Base-by-base conservation (phyloP, 768 basidiomycete species). In the Termitomyces sp. region DNA sequence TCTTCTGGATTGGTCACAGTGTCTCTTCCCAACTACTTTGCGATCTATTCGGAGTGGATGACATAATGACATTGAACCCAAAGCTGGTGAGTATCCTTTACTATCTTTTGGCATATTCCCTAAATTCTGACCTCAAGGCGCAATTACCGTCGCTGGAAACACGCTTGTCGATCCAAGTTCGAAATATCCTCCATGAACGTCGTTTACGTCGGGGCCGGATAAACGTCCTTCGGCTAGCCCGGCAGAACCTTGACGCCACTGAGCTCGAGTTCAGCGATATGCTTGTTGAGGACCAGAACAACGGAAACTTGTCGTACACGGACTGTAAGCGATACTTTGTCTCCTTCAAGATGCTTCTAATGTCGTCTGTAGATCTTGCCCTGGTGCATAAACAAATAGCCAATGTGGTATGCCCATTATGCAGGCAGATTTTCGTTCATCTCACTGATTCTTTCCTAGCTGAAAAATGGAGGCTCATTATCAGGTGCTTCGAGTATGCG, bases 241-340 rank as follows among this genome's bases (percentile, higher is more conserved):
- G 97, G 9, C 97, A 98, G 67, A 92, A 97, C 66, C 76, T 94
- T 67, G 97, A 99, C 65, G 96, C 84, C 12, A 75, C 84, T 49
- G 96, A 99, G 73, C 82, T 98, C 42, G 97, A 98, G 69, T 98
- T 96, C 64, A 90, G 89, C 59, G 97, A 99, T 72, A 90, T 97
- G 90, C 78, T 99, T 12, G 85, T 97, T 23, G 97, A 99, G 74
- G 97, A 99, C 70, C 83, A 88, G 68, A 99, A 99, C 66, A 97
- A 96, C 63, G 94, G 91, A n/a, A 88, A 87, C 0, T 81, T 95
- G 84, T 87, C 91, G 1, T 97, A 96, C 71, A 70, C 86, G 5
- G 93, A 97, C 67, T 94, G 94, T 96, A 63, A 59, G 86, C 77
- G 6, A 43, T 41, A 20, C 36, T 54, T 16, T 9, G 13, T 15